Evolutionary conservation across 768 basidiomycete genomes (phyloP).

Genomic region (Agaricus subrufescens): DNA sequence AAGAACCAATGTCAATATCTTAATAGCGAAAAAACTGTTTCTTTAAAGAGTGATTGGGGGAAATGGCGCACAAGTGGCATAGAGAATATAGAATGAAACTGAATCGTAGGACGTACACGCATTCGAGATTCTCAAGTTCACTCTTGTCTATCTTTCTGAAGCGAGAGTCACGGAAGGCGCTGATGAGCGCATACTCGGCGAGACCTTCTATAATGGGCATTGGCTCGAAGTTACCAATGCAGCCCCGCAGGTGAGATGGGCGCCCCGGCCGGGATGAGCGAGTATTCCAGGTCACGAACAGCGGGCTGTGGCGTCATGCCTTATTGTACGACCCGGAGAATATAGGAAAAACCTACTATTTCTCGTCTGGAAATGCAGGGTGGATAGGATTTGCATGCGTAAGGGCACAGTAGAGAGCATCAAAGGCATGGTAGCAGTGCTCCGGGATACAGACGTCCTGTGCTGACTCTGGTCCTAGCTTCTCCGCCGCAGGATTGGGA

Average conservation of each 20-base stretch:
- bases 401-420: constrained; percentile 75
- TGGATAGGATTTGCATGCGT: constrained; percentile 49
- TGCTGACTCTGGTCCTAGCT: constrained; percentile 19
- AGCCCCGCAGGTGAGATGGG: constrained; percentile 72
- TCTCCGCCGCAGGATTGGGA: constrained; percentile 42
- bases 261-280: constrained; percentile 56
- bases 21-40: not conserved
- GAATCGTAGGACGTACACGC: constrained; percentile 57
- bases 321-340: not conserved
- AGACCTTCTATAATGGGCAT: constrained; percentile 71
- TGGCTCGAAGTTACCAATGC: constrained; percentile 91
- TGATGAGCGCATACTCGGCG: constrained; percentile 86
- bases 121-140: constrained; percentile 80
- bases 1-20: constrained; percentile 12
- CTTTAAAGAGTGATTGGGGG: not conserved
- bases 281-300: constrained; percentile 97
- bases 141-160: constrained; percentile 75
- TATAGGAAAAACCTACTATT: constrained; percentile 55
- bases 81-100: not conserved
- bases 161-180: constrained; percentile 84
- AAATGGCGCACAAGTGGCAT: not conserved
- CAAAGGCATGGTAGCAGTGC: constrained; percentile 82
- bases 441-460: constrained; percentile 56
- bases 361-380: constrained; percentile 65
- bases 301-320: constrained; percentile 49